phyloP scores from a whole-genome alignment of 768 basidiomycete genomes.

The Suillus variegatus region DNA sequence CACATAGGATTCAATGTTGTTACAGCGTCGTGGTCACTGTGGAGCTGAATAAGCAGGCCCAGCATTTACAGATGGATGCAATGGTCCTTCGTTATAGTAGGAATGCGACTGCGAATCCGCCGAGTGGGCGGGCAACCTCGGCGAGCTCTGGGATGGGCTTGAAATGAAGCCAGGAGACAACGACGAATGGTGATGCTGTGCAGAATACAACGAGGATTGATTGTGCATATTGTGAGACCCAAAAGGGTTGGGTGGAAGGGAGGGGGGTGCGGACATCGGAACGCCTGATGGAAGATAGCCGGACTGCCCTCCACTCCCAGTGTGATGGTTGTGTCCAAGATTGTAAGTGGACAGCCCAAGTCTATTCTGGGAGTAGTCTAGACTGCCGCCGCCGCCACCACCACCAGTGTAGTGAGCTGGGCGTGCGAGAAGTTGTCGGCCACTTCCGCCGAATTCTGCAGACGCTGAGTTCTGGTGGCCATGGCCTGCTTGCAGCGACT shows the following conservation, averaged over 20 bases:
- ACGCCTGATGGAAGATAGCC: conserved; percentile 37
- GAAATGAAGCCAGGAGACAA: conserved; percentile 31
- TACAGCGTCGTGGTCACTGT: conserved; percentile 19
- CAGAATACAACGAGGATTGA: conserved; percentile 31
- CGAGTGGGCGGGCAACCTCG: conserved; percentile 28
- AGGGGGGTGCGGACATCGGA: conserved; percentile 54
- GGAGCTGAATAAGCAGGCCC: conserved; percentile 32
- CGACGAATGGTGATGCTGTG: conserved; percentile 31
- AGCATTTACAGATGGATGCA: conserved; percentile 27
- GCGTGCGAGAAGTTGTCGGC: conserved; percentile 48
- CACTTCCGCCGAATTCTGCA: conserved; percentile 43
- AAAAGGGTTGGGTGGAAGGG: conserved; percentile 43
- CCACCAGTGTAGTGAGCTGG: conserved; percentile 31
- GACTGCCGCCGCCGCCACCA: conserved; percentile 15
- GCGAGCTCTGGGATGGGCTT: conserved; percentile 31
- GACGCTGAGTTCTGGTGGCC: conserved; percentile 33
- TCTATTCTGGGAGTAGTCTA: conserved; percentile 35
- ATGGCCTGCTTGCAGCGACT: conserved; percentile 44
- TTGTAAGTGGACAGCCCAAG: conserved; percentile 38
- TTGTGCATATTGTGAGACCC: conserved; percentile 27
- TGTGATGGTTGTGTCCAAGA: conserved; percentile 43
- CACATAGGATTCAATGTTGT: conserved; percentile 9
- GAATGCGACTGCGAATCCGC: conserved; percentile 28
- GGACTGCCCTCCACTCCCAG: conserved; percentile 34
- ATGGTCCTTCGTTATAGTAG: conserved; percentile 33